These are phyloP conservation scores for Aspergillus conjunctus DNA, from an alignment of 495 filamentous ascomycete genomes.

Conservation along the genomic window DNA sequence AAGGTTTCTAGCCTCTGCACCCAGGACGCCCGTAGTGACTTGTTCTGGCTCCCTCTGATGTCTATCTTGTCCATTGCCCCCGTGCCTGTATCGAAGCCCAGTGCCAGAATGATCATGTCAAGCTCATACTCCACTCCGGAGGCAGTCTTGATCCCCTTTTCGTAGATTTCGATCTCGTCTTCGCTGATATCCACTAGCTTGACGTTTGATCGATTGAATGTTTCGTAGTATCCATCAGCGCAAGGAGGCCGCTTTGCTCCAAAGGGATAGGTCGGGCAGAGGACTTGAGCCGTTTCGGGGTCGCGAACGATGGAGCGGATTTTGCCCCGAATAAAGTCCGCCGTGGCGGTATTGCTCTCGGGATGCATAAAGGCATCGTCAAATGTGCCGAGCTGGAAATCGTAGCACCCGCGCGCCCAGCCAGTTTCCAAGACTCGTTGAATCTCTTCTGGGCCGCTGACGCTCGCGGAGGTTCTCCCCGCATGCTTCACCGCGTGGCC, in stretches of 20 bases:
- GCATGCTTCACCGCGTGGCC: no score
- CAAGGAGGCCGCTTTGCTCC: slow-evolving; percentile 19
- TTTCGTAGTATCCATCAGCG: slow-evolving; percentile 16
- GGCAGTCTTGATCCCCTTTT: not conserved
- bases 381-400: slow-evolving; percentile 34
- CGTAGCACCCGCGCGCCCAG: slow-evolving; percentile 33
- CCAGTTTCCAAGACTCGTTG: slow-evolving; percentile 28
- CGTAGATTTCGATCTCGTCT: not conserved
- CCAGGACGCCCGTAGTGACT: not conserved
- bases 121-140: not conserved
- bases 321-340: slow-evolving; percentile 31
- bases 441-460: slow-evolving; percentile 27
- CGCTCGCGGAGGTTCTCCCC: no score
- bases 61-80: not conserved
- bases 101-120: not conserved
- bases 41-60: not conserved
- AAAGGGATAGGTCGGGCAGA: slow-evolving; percentile 16
- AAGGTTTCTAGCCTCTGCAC: not conserved
- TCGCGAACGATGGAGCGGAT: slow-evolving; percentile 21
- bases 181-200: slow-evolving; percentile 7
- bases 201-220: slow-evolving; percentile 17
- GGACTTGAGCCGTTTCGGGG: slow-evolving; percentile 12
- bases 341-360: slow-evolving; percentile 29
- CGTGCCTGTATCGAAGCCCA: not conserved
- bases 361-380: slow-evolving; percentile 31